These are phyloP conservation scores for Penicillium arizonense DNA, from an alignment of 495 filamentous ascomycete species.

Conservation along the genomic window DNA sequence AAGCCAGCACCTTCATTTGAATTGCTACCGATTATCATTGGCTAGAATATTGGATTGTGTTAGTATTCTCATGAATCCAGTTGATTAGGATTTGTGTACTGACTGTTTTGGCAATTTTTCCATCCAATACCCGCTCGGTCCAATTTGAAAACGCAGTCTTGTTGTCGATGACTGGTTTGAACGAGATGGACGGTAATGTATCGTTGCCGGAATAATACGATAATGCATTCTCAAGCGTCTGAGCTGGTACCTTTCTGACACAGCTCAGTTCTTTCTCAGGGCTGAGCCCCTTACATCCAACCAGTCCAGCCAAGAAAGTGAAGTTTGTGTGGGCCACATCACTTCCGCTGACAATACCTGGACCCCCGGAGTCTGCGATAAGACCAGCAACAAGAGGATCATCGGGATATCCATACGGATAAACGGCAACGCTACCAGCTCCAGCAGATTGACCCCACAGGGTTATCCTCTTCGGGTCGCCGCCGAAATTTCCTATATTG, in stretches of 20 bases:
- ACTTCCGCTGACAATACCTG: neutral
- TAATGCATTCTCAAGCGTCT: conserved; percentile 3
- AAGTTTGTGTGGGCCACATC: conserved; percentile 15
- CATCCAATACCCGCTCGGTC: conserved; percentile 11
- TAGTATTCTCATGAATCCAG: too few species aligned
- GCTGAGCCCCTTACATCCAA: conserved; percentile 10
- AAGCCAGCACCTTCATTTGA: conserved; percentile 18
- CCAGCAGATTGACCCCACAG: conserved; percentile 15
- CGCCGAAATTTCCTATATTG: conserved; percentile 21
- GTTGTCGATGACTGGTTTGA: conserved; percentile 15
- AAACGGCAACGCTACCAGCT: conserved; percentile 4
- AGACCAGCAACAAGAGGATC: conserved; percentile 12
- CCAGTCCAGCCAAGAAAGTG: conserved; percentile 13
- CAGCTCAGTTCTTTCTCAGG: conserved; percentile 10
- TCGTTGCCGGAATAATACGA: conserved; percentile 7
- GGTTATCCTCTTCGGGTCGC: conserved; percentile 6
- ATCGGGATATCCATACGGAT: conserved; percentile 6
- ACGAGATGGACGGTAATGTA: conserved; percentile 10
- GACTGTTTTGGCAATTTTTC: conserved; percentile 13
- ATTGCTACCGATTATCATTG: conserved; percentile 15
- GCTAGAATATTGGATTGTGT: neutral
- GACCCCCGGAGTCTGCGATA: conserved; percentile 14
- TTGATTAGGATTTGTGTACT: neutral
- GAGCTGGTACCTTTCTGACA: conserved; percentile 9
- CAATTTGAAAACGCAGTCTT: conserved; percentile 14